phyloP scores from a whole-genome alignment of 2,329 filamentous ascomycete genomes.

The Colletotrichum zoysiae region DNA sequence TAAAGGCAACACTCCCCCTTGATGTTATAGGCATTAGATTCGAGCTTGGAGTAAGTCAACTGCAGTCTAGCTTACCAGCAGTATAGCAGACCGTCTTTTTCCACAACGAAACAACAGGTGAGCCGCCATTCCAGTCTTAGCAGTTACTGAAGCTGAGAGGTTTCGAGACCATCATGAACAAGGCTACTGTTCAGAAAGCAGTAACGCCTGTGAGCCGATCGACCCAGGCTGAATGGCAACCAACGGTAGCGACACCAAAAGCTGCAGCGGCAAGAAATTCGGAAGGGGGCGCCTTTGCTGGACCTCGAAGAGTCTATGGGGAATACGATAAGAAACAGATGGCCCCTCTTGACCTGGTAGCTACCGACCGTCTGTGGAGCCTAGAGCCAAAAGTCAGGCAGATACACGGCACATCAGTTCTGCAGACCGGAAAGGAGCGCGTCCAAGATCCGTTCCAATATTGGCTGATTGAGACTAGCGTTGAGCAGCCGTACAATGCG shows the following conservation, averaged over 20 bases:
- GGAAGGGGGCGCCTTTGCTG: background rate
- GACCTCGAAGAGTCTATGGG: background rate
- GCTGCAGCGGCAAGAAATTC: background rate
- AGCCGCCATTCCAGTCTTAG: background rate
- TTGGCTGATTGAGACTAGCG: background rate
- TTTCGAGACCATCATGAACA: background rate
- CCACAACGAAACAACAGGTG: background rate
- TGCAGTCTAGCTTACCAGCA: background rate
- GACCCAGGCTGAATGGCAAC: background rate
- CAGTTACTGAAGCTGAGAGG: background rate
- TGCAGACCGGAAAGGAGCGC: background rate
- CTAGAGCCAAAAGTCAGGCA: background rate
- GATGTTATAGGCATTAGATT: background rate
- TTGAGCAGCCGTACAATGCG: conserved; percentile 7
- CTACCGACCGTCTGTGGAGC: background rate
- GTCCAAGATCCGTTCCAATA: background rate
- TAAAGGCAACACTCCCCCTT: background rate
- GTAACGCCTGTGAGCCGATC: background rate
- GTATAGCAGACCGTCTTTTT: background rate
- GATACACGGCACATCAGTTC: background rate
- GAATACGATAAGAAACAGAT: too few species aligned
- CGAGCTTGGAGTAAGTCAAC: background rate
- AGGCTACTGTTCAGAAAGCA: background rate
- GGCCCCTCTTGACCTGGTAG: background rate
- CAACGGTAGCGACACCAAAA: background rate